Evolutionary conservation across 2,329 filamentous ascomycete genomes (phyloP), one percentile per base, ranked within the genome.

Genomic region (Aureobasidium sp.): DNA sequence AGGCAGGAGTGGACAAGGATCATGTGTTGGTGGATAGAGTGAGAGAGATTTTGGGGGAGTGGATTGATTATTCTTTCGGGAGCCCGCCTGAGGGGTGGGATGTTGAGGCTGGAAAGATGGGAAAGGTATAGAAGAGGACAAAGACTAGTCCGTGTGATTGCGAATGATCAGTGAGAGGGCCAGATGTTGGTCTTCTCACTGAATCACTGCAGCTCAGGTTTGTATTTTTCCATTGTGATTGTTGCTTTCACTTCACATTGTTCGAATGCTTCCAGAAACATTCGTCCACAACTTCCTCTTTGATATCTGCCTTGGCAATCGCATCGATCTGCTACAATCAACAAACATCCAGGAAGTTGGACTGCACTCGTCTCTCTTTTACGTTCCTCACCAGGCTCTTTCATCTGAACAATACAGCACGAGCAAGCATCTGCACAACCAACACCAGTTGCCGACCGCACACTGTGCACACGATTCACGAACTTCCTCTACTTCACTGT

Each of bases 61-160:
- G 66, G 66, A 36, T 67, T 36, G 66, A 67, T 36, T 67, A 59
- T 31, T 58, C 56, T 10, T 67, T 67, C 33, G 29, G 15, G 13
- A 63, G 59, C 45, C 59, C 59, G 36, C 59, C 59, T 23, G 48
- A 42, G 29, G 59, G 47, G 27, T 63, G 59, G 59, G 48, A 54
- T 54, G 48, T 63, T 27, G 48, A 63, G 47, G 48, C 47, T 53
- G 43, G 48, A 6, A 63, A n/a, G 59, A 54, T 63, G 59, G 45
- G 54, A 13, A 13, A 36, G 33, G 33, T 36, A 13, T 36, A 36
- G 33, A 36, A 13, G 33, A n/a, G n/a, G n/a, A n/a, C n/a, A n/a
- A n/a, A n/a, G n/a, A n/a, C n/a, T n/a, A n/a, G n/a, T n/a, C n/a
- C n/a, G n/a, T n/a, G n/a, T n/a, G n/a, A n/a, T n/a, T n/a, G n/a